Evolutionary conservation across 2,329 filamentous ascomycete species (phyloP).

Genomic region (Cladosporium halotolerans): DNA sequence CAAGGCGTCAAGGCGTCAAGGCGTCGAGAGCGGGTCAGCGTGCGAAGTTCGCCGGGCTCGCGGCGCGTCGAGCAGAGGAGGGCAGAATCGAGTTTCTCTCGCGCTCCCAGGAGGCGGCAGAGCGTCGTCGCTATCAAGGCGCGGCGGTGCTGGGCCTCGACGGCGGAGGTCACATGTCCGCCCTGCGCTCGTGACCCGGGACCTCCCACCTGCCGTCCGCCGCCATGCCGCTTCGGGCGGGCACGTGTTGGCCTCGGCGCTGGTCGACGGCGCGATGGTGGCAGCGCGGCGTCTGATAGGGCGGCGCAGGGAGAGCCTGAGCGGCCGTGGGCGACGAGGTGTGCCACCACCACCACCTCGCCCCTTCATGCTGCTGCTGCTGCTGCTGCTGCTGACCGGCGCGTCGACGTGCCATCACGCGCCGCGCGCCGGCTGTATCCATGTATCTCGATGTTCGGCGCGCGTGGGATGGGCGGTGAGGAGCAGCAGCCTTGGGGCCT

Average conservation of each 20-base stretch:
- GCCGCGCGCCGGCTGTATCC: too few species aligned
- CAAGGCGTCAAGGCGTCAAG: not conserved
- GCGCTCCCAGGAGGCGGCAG: not conserved
- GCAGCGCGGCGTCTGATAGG: too few species aligned
- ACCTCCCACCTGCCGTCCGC: conserved; percentile 3
- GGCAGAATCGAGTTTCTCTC: not conserved
- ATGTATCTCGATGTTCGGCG: too few species aligned
- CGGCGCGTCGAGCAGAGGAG: not conserved
- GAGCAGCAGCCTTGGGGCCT: too few species aligned
- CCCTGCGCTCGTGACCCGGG: not conserved
- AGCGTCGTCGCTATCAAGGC: conserved; percentile 7
- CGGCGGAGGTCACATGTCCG: not conserved
- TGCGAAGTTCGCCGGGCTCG: not conserved
- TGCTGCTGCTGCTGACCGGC: too few species aligned
- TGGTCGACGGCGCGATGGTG: too few species aligned
- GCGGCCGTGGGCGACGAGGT: too few species aligned
- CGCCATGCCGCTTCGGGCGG: not conserved
- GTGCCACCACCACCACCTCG: too few species aligned
- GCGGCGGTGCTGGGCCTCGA: not conserved
- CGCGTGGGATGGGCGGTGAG: too few species aligned
- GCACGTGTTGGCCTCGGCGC: not conserved
- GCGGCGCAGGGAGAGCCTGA: too few species aligned
- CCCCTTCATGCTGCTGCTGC: too few species aligned
- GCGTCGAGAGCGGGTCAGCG: not conserved
- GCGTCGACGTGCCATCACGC: too few species aligned